Evolutionary conservation across 768 basidiomycete species (phyloP).

Genomic region (Termitomyces sp.): DNA sequence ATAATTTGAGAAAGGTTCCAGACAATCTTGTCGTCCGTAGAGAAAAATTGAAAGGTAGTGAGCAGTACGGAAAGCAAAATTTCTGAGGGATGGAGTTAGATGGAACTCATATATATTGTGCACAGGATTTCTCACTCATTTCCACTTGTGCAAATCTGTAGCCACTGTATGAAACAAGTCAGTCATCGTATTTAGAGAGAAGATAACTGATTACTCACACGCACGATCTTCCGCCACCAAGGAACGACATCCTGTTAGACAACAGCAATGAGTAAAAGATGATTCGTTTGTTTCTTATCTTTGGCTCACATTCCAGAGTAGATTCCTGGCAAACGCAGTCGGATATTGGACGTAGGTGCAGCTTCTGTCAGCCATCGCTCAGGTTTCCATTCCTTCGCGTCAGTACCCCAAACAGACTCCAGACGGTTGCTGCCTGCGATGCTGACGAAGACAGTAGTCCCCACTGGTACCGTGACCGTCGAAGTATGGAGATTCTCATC

Average conservation of each 20-base stretch:
- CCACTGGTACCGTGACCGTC: slow-evolving; percentile 35
- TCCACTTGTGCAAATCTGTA: slow-evolving; percentile 53
- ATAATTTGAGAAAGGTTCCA: slow-evolving; percentile 47
- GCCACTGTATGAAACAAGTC: slow-evolving; percentile 23
- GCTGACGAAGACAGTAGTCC: slow-evolving; percentile 42
- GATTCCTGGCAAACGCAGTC: slow-evolving; percentile 38
- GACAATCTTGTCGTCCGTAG: slow-evolving; percentile 30
- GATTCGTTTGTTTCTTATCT: background rate
- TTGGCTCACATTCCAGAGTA: slow-evolving; percentile 43
- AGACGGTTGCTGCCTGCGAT: slow-evolving; percentile 43
- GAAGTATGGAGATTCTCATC: slow-evolving; percentile 19
- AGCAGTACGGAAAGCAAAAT: slow-evolving; percentile 32
- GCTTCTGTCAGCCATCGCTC: slow-evolving; percentile 39
- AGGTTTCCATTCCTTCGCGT: slow-evolving; percentile 46
- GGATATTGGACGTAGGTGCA: slow-evolving; percentile 5
- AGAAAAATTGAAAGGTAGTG: slow-evolving; percentile 27
- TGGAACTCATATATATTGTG: background rate
- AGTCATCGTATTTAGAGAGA: background rate
- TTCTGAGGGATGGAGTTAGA: slow-evolving; percentile 20
- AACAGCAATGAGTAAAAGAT: background rate
- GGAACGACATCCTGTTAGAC: slow-evolving; percentile 43
- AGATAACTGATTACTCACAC: slow-evolving; percentile 29
- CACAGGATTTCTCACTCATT: slow-evolving; percentile 37
- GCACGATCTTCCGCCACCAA: slow-evolving; percentile 48
- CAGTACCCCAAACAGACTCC: slow-evolving; percentile 44